phyloP scores from a whole-genome alignment of 208 protist species.

The Leptomonas seymouri region DNA sequence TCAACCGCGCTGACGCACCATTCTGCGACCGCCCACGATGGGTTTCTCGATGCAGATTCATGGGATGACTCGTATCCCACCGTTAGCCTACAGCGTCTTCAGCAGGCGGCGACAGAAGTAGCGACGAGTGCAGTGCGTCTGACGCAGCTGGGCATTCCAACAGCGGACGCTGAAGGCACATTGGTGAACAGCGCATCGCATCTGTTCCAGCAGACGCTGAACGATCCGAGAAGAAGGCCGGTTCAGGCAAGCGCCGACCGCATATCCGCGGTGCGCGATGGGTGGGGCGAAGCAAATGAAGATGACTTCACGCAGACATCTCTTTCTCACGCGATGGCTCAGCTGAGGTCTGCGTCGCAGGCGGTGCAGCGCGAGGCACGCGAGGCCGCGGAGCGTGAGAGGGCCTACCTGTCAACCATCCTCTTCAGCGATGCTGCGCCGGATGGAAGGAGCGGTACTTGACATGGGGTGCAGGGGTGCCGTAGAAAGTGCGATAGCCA shows the following conservation, averaged over 20 bases:
- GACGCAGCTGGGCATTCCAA: not conserved
- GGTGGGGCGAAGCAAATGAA: not conserved
- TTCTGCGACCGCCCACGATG: too few species aligned
- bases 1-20: too few species aligned
- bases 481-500: not conserved
- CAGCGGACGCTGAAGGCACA: not conserved
- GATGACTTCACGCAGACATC: not conserved
- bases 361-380: conserved; percentile 33
- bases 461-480: not conserved
- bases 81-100: conserved; percentile 15
- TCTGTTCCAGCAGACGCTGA: conserved; percentile 2
- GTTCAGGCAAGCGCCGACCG: not conserved
- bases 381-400: conserved; percentile 32
- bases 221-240: not conserved
- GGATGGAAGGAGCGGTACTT: too few species aligned
- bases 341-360: conserved; percentile 32
- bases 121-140: conserved; percentile 15
- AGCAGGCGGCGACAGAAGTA: conserved; percentile 20
- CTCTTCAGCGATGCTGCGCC: conserved; percentile 19
- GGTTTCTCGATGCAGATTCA: too few species aligned
- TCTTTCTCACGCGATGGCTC: conserved; percentile 17
- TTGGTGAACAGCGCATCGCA: not conserved
- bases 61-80: conserved; percentile 21
- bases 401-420: conserved; percentile 33
- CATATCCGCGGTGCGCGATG: not conserved